phyloP scores from a whole-genome alignment of 1,139 yeast genomes.

The Geotrichum restrictum region DNA sequence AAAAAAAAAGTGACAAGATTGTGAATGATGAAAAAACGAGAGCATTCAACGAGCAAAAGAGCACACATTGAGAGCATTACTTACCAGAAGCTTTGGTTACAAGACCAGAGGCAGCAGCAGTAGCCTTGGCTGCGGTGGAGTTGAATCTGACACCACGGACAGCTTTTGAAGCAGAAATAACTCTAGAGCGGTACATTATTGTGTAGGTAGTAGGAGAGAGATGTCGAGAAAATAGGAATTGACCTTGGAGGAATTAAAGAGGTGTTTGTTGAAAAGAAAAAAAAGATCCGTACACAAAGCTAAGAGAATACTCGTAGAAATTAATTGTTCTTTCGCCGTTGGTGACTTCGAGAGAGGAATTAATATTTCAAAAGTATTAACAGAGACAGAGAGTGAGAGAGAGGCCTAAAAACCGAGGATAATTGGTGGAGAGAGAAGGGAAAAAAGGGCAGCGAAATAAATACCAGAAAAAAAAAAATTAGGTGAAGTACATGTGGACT shows the following conservation, averaged over 20 bases:
- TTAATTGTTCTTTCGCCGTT: too few relatives aligned
- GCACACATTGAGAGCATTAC: constrained; percentile 11
- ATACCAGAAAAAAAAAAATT: background rate
- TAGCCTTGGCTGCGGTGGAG: constrained; percentile 23
- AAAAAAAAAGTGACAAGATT: background rate
- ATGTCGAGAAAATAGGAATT: too few relatives aligned
- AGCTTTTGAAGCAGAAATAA: constrained; percentile 15
- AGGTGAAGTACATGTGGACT: background rate
- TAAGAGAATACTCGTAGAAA: too few relatives aligned
- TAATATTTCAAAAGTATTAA: too few relatives aligned
- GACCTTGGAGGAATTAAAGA: too few relatives aligned
- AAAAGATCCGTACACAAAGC: background rate
- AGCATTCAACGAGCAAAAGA: background rate
- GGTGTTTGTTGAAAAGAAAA: background rate
- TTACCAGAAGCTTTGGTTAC: constrained; percentile 48
- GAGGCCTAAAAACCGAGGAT: background rate
- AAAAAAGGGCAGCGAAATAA: constrained; percentile 1
- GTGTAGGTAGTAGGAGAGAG: background rate
- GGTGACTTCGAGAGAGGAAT: too few relatives aligned
- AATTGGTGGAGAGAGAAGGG: constrained; percentile 4
- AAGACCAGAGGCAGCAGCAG: constrained; percentile 47
- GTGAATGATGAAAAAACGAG: background rate
- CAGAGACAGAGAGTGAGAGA: too few relatives aligned
- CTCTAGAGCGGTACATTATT: constrained; percentile 21
- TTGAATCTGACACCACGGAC: constrained; percentile 22